Evolutionary conservation across 2,329 filamentous ascomycete genomes (phyloP), one percentile per base, ranked within the genome.

Genomic region (Alternaria tenuissima): DNA sequence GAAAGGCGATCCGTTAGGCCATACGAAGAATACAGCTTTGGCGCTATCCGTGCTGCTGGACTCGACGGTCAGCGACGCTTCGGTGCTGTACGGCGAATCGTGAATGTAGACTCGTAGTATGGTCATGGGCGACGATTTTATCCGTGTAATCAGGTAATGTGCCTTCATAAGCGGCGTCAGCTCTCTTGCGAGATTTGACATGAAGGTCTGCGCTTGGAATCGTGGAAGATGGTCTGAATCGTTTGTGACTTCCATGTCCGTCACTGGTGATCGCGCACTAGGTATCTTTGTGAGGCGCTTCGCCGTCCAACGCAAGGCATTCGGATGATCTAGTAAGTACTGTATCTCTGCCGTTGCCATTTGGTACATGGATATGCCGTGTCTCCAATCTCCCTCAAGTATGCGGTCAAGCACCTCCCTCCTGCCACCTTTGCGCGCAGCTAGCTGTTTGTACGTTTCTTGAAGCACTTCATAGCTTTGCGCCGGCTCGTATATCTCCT

Each of bases 121-220:
- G 1, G 91, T 85, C 4, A 95, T 81, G 0, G 91, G 87, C n/a
- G 91, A 82, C 1, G 84, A 83, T 54, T 86, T 83, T 54, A 91
- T 89, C n/a, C 89, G 87, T 66, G 91, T 88, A 61, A 95, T 87
- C 68, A 92, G 89, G 76, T 92, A 95, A 78, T 96, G 91, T 5
- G 91, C 91, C 77, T 95, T 96, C 68, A 94, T 87, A 59, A 95
- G 86, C 1, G 92, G 91, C 1, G 92, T 83, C 18, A 93, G 85
- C 72, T 94, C 89, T 41, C 84, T 83, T 67, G 94, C 90, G 2
- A 97, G 86, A 66, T 89, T 90, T 65, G 87, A 87, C 38, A 96
- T 82, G 76, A 96, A 96, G 0, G 90, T 91, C 5, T 91, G 88
- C 1, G 92, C 90, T 71, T 96, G 91, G 70, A 95, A 92, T 16